Percentiles rank a stretch among this genome's conserved stretches.
These are phyloP conservation scores for Theobroma grandiflorum DNA, from an alignment of 441 rosid genomes.

Conservation along the genomic window DNA sequence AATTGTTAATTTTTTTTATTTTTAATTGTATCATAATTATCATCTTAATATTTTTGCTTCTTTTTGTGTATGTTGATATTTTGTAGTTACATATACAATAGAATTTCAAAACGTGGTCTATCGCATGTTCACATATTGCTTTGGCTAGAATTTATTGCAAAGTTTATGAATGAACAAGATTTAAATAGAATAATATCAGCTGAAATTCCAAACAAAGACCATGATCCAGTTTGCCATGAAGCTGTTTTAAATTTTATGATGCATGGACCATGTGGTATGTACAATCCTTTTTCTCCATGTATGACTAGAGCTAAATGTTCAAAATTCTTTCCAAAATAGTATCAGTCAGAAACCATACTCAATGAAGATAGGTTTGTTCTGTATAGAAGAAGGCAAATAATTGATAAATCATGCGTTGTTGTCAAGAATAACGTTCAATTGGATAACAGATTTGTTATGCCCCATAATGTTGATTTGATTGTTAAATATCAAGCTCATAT, in stretches of 20 bases:
- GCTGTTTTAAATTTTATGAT: constrained; percentile 20
- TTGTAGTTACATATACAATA: not conserved
- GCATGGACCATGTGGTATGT: constrained; percentile 23
- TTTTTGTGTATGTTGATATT: no score
- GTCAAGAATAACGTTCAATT: no score
- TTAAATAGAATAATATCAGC: not conserved
- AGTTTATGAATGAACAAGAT: not conserved
- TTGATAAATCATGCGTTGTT: no score
- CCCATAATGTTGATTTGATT: no score
- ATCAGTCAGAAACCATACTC: fast-evolving
- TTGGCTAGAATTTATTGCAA: not conserved
- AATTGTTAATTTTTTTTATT: no score
- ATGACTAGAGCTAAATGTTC: not conserved
- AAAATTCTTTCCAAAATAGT: not conserved
- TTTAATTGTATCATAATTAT: no score
- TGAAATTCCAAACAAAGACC: not conserved
- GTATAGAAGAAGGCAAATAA: not conserved
- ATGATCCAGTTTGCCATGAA: not conserved
- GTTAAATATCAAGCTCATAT: no score
- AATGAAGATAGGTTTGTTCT: not conserved
- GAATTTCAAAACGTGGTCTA: constrained; percentile 16
- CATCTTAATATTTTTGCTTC: no score
- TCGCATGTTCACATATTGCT: constrained; percentile 28
- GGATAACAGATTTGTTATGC: no score
- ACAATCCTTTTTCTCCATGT: not conserved